These are phyloP conservation scores for Microdochium bolleyi DNA, from an alignment of 2,329 filamentous ascomycete species.

Conservation along the genomic window DNA sequence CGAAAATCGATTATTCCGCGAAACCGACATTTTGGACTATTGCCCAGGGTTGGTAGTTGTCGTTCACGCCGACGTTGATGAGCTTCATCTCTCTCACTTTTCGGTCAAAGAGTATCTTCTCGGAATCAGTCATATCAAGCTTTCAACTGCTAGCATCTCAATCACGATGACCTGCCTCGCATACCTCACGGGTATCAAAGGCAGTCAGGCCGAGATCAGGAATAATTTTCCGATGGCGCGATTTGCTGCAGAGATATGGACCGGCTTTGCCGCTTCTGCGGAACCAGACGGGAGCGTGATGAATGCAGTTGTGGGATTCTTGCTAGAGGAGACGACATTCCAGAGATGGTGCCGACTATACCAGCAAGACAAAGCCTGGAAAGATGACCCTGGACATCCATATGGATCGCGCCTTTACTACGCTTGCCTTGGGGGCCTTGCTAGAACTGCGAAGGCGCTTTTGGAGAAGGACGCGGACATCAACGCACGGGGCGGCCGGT, in stretches of 20 bases:
- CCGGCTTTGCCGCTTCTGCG: slow-evolving; percentile 2
- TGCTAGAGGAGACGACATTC: slow-evolving; percentile 6
- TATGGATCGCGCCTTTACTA: slow-evolving; percentile 6
- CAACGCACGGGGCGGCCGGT: neutral
- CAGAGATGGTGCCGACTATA: slow-evolving; percentile 6
- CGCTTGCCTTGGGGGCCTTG: slow-evolving; percentile 6
- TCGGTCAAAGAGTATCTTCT: slow-evolving; percentile 16
- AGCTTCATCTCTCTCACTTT: slow-evolving; percentile 15
- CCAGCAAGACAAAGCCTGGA: neutral
- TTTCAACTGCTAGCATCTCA: slow-evolving; percentile 4
- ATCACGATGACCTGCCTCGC: slow-evolving; percentile 12
- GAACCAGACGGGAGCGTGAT: slow-evolving; percentile 3
- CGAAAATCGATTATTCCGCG: slow-evolving; percentile 1
- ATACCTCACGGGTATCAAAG: slow-evolving; percentile 9
- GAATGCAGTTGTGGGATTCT: slow-evolving; percentile 3
- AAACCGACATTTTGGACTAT: slow-evolving; percentile 3
- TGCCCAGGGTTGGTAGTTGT: slow-evolving; percentile 9
- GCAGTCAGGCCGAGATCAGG: slow-evolving; percentile 1
- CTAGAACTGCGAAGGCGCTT: slow-evolving; percentile 2
- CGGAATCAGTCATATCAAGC: neutral
- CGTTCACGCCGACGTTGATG: neutral
- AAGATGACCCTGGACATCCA: slow-evolving; percentile 2
- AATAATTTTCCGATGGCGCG: slow-evolving; percentile 9
- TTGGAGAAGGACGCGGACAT: slow-evolving; percentile 3
- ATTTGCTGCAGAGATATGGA: slow-evolving; percentile 12